A percentile compares a stretch with the other conserved stretches of the same genome.
Conservation (phyloP, 129 eudicot species). For the Escallonia herrerae region DNA sequence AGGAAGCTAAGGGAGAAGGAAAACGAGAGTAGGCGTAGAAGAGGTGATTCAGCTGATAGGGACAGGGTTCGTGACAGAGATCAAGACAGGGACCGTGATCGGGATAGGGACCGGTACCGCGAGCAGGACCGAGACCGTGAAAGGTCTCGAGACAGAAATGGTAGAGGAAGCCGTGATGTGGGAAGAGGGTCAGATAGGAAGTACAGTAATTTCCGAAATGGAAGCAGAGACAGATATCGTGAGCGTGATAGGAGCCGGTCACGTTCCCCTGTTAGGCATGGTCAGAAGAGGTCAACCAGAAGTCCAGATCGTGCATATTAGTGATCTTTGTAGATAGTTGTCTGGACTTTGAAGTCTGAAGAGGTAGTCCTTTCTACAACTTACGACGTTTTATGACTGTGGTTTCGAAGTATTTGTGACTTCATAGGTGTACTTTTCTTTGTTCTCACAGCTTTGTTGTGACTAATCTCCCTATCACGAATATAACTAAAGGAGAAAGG, state of each 20-base stretch:
- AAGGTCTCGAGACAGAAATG: constrained; percentile 58
- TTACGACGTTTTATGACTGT: constrained; percentile 36
- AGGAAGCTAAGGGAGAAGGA: constrained; percentile 73
- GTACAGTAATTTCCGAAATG: constrained; percentile 50
- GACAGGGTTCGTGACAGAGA: constrained; percentile 50
- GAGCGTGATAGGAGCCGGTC: constrained; percentile 78
- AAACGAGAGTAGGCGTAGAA: constrained; percentile 41
- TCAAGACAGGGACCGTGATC: constrained; percentile 33
- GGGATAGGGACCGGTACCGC: constrained; percentile 23
- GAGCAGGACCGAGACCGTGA: constrained; percentile 47
- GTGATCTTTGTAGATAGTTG: constrained; percentile 31
- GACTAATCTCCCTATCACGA: constrained; percentile 71
- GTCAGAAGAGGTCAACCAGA: constrained; percentile 52
- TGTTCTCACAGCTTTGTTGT: constrained; percentile 89
- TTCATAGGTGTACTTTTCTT: constrained; percentile 58
- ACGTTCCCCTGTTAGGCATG: constrained; percentile 58
- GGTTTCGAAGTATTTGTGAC: constrained; percentile 30
- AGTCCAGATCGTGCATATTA: constrained; percentile 43
- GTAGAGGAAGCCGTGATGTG: constrained; percentile 43
- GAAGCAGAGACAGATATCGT: constrained; percentile 71
- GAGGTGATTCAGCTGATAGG: constrained; percentile 67
- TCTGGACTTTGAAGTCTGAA: constrained; percentile 42
- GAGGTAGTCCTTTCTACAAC: constrained; percentile 61
- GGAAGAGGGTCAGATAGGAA: constrained; percentile 56
- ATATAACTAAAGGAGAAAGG: constrained; percentile 61